Percentiles rank a stretch among this genome's conserved stretches.
Conservation (phyloP, 2,329 filamentous ascomycete genomes). For the Periconia macrospinosa region DNA sequence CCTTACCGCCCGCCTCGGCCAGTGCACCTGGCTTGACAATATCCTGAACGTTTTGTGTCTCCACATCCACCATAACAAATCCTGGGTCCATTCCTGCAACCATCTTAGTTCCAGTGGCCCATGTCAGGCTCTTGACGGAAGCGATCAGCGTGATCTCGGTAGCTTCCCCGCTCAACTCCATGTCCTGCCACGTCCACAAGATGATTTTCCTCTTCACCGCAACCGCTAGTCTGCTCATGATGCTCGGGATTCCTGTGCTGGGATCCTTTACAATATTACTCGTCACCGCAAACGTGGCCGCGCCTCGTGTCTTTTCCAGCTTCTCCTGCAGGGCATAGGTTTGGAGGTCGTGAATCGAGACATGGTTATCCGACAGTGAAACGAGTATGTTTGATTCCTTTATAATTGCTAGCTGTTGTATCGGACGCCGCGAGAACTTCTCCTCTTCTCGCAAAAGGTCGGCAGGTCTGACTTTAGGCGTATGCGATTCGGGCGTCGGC, state of each 20-base stretch:
- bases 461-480: conserved; percentile 55
- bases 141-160: conserved; percentile 79
- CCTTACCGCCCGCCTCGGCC: conserved; percentile 64
- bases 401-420: conserved; percentile 93
- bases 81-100: conserved; percentile 89
- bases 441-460: conserved; percentile 91
- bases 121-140: conserved; percentile 84
- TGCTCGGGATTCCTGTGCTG: conserved; percentile 83
- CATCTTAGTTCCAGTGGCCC: conserved; percentile 84
- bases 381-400: conserved; percentile 93
- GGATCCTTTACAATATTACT: conserved; percentile 93
- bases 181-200: conserved; percentile 95
- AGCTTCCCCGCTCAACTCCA: conserved; percentile 76
- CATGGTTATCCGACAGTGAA: conserved; percentile 84
- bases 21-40: conserved; percentile 76
- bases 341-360: conserved; percentile 87
- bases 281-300: conserved; percentile 86
- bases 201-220: conserved; percentile 88
- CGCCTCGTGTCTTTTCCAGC: conserved; percentile 81
- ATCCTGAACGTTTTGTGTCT: conserved; percentile 72
- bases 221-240: conserved; percentile 88
- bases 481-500: conserved; percentile 47
- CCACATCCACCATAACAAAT: conserved; percentile 85
- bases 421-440: conserved; percentile 84
- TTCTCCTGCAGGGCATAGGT: conserved; percentile 81